Evolutionary conservation across 176 grass and related monocot species (phyloP).

Genomic region (Sorghum bicolor): Sorghum_bicolor_NCBIv3 NC_012878.2:10189001-10189500

Average conservation of each 20-base stretch:
- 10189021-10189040: no score
- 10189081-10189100: no score
- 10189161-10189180: no score
- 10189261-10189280: conserved; percentile 65
- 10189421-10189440: not conserved
- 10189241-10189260: conserved; percentile 30
- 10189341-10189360: conserved; percentile 27
- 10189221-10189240: conserved; percentile 35
- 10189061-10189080: no score
- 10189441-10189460: conserved; percentile 8
- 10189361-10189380: conserved; percentile 34
- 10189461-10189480: conserved; percentile 25
- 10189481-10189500: conserved; percentile 23
- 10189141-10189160: no score
- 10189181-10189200: conserved; percentile 42
- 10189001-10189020: no score
- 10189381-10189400: conserved; percentile 51
- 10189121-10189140: no score
- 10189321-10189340: conserved; percentile 44
- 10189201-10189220: conserved; percentile 56
- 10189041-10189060: no score
- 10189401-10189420: conserved; percentile 32
- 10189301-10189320: conserved; percentile 25
- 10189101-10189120: no score
- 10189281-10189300: not conserved